Conservation (phyloP, 2,329 filamentous ascomycete species). For the Fusarium proliferatum region DNA sequence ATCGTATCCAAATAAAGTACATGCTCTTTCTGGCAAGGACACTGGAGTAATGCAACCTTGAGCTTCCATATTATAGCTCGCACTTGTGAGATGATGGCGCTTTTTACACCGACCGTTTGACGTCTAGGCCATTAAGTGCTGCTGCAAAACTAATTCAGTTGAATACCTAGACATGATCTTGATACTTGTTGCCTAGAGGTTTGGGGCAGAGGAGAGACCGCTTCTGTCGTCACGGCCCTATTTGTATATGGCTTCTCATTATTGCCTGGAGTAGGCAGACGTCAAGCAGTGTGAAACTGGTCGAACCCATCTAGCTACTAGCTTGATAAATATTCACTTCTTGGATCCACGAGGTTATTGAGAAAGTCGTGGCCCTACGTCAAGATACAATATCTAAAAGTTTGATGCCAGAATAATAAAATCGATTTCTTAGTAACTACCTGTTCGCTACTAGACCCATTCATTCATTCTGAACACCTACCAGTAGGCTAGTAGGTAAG, state of each 20-base stretch:
- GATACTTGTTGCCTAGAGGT: background rate
- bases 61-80: background rate
- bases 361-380: background rate
- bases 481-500: no score
- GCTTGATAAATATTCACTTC: background rate
- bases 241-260: background rate
- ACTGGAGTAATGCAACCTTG: background rate
- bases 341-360: background rate
- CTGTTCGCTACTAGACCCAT: background rate
- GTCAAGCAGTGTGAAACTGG: background rate
- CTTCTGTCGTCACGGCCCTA: background rate
- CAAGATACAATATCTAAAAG: background rate
- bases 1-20: conserved; percentile 35
- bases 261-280: background rate
- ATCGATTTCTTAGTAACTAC: background rate
- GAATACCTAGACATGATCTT: background rate
- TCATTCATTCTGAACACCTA: background rate
- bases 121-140: background rate
- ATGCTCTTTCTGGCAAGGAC: background rate
- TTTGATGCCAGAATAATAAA: background rate
- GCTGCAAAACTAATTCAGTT: background rate
- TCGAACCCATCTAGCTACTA: background rate
- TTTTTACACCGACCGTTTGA: conserved; percentile 8
- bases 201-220: background rate
- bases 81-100: conserved; percentile 4